These are phyloP conservation scores for Pyrrhoderma lamaoense DNA, from an alignment of 1,284 basidiomycete genomes.

Conservation along the genomic window DNA sequence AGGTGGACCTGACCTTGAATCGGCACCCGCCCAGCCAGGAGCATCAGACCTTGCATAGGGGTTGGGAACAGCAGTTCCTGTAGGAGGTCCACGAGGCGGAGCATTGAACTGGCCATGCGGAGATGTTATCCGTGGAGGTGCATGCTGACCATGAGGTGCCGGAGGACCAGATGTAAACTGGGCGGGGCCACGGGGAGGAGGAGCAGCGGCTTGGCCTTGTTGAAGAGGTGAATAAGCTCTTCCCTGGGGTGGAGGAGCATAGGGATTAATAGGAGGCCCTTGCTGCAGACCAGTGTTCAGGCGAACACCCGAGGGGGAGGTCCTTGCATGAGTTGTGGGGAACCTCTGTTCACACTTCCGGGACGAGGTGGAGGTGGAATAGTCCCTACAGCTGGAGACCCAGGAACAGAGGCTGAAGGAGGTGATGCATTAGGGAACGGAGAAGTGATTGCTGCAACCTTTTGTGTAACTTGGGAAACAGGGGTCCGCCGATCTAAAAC, in stretches of 20 bases:
- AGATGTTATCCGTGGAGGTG: constrained; percentile 15
- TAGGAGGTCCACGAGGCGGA: constrained; percentile 9
- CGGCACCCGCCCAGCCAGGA: constrained; percentile 12
- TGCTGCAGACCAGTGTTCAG: constrained; percentile 28
- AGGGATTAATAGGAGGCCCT: constrained; percentile 12
- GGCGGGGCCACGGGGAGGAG: constrained; percentile 25
- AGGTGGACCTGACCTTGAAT: not conserved
- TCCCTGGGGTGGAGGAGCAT: constrained; percentile 30
- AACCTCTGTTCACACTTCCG: constrained; percentile 19
- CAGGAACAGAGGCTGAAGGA: constrained; percentile 35
- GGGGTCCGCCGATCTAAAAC: constrained; percentile 46
- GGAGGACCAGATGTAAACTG: constrained; percentile 5
- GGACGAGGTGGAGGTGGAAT: constrained; percentile 28
- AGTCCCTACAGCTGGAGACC: constrained; percentile 23
- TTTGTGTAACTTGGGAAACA: constrained; percentile 39
- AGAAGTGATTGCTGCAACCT: constrained; percentile 66
- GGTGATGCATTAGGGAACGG: constrained; percentile 78
- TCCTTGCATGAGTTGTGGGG: constrained; percentile 8
- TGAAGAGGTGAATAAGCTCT: constrained; percentile 33
- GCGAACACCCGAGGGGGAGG: constrained; percentile 39
- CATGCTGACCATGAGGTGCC: not conserved
- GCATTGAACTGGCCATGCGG: constrained; percentile 12
- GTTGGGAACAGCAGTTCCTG: constrained; percentile 11
- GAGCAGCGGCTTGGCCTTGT: constrained; percentile 25
- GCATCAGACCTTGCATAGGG: constrained; percentile 34